Conservation (phyloP, 2,329 filamentous ascomycete genomes). For the Talaromyces verruculosus region DNA sequence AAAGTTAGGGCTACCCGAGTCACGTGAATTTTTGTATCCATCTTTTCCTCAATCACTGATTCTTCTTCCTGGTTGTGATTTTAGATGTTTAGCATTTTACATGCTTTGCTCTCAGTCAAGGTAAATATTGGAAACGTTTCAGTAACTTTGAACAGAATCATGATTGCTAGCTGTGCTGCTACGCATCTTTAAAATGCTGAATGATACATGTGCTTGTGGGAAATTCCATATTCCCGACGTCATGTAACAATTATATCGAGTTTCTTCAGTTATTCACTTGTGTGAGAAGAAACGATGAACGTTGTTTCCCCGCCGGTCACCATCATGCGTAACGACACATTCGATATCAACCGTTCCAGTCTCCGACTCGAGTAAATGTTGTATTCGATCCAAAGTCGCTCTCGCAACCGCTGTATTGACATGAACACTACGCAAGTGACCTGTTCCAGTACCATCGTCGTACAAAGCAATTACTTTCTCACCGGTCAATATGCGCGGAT, state of each 20-base stretch:
- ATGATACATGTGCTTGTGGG: no score
- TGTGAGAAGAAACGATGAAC: background rate
- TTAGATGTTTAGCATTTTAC: background rate
- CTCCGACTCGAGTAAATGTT: background rate
- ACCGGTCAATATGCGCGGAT: no score
- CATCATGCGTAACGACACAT: background rate
- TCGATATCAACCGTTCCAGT: background rate
- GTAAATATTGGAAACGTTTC: background rate
- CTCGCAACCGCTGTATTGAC: no score
- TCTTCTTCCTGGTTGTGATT: background rate
- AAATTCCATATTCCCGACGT: background rate
- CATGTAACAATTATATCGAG: background rate
- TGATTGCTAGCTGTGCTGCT: no score
- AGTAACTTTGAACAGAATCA: background rate
- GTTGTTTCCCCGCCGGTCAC: background rate
- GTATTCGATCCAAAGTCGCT: no score
- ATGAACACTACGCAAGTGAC: no score
- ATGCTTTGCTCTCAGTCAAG: background rate
- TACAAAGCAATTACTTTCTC: no score
- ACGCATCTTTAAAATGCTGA: no score
- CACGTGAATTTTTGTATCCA: background rate
- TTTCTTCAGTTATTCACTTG: background rate
- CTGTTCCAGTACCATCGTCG: no score
- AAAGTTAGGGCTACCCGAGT: background rate
- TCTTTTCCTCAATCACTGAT: background rate